Conservation (phyloP, 1,139 yeast species). For the Keqinozyma sinolaborantium region DNA sequence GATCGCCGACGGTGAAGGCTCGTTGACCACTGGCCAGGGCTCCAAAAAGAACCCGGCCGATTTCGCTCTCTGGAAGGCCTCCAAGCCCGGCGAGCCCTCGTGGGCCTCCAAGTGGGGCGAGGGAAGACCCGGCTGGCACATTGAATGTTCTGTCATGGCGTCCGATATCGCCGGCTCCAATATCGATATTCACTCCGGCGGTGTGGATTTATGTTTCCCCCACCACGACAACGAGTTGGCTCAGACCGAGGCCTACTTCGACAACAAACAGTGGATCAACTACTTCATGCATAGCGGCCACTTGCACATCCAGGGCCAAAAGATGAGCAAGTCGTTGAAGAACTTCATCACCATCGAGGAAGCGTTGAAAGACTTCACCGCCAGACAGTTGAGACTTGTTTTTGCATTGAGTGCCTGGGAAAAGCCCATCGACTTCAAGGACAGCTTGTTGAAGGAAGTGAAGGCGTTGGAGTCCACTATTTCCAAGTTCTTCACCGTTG, state of each 20-base stretch:
- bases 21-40: conserved; percentile 52
- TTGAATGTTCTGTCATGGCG: conserved; percentile 99
- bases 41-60: conserved; percentile 75
- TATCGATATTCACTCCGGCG: conserved; percentile 96
- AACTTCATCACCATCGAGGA: conserved; percentile 94
- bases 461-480: conserved; percentile 69
- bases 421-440: conserved; percentile 87
- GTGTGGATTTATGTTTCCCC: conserved; percentile 97
- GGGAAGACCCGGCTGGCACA: conserved; percentile 99
- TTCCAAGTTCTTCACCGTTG: conserved; percentile 78
- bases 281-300: conserved; percentile 97
- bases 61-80: conserved; percentile 95
- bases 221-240: conserved; percentile 98
- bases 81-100: conserved; percentile 95
- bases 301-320: conserved; percentile 95
- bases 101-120: conserved; percentile 97
- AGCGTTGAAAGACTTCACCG: conserved; percentile 65
- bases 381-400: conserved; percentile 85
- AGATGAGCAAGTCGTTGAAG: conserved; percentile 93
- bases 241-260: conserved; percentile 91
- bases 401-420: conserved; percentile 94
- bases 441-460: conserved; percentile 71
- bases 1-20: conserved; percentile 95
- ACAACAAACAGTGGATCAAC: conserved; percentile 92
- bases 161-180: conserved; percentile 76